phyloP scores from a whole-genome alignment of 352 stramenopile genomes.

The Pythium sukuiense region DNA sequence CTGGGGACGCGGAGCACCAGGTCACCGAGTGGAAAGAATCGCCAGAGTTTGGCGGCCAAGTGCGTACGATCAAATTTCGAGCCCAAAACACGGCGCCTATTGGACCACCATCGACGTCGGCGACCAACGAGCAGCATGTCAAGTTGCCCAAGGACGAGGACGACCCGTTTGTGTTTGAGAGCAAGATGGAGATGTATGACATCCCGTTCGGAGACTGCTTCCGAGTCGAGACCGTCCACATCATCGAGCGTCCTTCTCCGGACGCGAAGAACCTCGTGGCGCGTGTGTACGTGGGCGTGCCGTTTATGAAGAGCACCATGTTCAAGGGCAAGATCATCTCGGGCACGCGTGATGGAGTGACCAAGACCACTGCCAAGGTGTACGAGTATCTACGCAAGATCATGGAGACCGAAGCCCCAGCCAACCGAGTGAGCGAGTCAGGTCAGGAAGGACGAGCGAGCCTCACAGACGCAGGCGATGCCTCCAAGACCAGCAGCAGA shows the following conservation, averaged over 20 bases:
- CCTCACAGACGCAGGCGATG: background rate
- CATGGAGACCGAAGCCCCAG: slow-evolving; percentile 15
- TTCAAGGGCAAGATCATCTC: slow-evolving; percentile 87
- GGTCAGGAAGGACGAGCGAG: background rate
- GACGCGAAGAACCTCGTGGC: slow-evolving; percentile 41
- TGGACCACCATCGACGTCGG: slow-evolving; percentile 61
- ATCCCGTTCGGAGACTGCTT: slow-evolving; percentile 85
- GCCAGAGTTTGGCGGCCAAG: slow-evolving; percentile 52
- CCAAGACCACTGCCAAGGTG: slow-evolving; percentile 55
- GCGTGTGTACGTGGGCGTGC: slow-evolving; percentile 64
- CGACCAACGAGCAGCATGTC: slow-evolving; percentile 55
- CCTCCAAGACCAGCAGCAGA: slow-evolving; percentile 13
- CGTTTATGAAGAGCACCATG: slow-evolving; percentile 84
- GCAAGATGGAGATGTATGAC: slow-evolving; percentile 66
- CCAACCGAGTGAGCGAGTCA: background rate
- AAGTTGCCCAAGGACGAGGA: slow-evolving; percentile 43
- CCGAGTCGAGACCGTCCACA: slow-evolving; percentile 64
- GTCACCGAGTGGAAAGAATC: slow-evolving; percentile 61
- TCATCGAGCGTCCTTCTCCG: slow-evolving; percentile 32
- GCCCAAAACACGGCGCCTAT: slow-evolving; percentile 72
- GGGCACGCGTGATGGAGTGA: slow-evolving; percentile 57
- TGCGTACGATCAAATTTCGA: slow-evolving; percentile 74
- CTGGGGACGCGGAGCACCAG: slow-evolving; percentile 64
- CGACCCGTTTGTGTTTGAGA: slow-evolving; percentile 56
- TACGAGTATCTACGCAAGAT: slow-evolving; percentile 46